Evolutionary conservation across 345 rosid genomes (phyloP).

Genomic region (Eucalyptus dawsonii): DNA sequence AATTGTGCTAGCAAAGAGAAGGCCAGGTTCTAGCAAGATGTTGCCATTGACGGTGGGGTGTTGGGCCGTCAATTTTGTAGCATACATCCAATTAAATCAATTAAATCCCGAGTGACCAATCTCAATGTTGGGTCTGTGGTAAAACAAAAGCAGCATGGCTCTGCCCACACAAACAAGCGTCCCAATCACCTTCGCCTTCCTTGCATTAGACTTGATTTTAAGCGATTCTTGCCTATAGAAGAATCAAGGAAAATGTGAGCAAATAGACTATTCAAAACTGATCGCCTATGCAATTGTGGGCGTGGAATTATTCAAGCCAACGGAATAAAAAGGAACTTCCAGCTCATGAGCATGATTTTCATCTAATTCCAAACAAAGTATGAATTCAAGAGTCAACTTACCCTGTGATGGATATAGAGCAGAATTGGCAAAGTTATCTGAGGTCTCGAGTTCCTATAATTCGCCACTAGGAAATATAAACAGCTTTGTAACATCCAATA

Average conservation of each 20-base stretch:
- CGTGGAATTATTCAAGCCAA: constrained; percentile 59
- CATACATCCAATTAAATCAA: constrained; percentile 33
- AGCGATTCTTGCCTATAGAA: background rate
- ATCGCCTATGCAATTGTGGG: constrained; percentile 38
- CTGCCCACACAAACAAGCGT: constrained; percentile 64
- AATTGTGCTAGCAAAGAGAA: constrained; percentile 36
- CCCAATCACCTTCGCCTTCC: constrained; percentile 57
- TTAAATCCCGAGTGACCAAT: constrained; percentile 50
- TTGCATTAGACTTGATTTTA: background rate
- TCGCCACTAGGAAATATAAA: too few species aligned
- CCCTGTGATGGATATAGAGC: constrained; percentile 53
- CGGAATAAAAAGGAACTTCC: constrained; percentile 22
- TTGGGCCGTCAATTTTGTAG: constrained; percentile 1
- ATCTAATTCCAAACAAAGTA: background rate
- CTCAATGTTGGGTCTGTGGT: constrained; percentile 47
- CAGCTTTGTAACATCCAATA: too few species aligned
- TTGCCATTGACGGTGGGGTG: constrained; percentile 7
- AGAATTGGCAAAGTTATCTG: constrained; percentile 37
- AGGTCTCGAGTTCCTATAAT: constrained; percentile 61
- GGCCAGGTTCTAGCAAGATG: constrained; percentile 47
- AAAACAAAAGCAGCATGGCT: constrained; percentile 79
- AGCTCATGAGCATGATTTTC: background rate
- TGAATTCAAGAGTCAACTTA: background rate
- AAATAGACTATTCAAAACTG: fast-evolving
- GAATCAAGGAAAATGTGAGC: background rate